Conservation (phyloP, 2,329 filamentous ascomycete species). For the Aspergillus tubingensis region DNA sequence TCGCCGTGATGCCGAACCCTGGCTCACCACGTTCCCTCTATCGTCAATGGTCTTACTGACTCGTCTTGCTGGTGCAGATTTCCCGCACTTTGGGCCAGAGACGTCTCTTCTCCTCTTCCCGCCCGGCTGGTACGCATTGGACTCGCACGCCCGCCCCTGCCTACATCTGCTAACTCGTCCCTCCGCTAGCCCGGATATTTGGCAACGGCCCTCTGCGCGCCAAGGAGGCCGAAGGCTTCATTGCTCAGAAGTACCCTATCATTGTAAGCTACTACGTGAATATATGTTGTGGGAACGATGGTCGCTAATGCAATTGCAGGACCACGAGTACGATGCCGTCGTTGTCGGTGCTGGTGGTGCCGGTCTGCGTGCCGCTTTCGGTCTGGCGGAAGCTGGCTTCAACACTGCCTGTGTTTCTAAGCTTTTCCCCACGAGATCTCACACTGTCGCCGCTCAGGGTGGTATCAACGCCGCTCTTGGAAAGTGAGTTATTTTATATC, state of each 20-base stretch:
- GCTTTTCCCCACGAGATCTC: constrained; percentile 64
- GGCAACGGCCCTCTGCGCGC: constrained; percentile 83
- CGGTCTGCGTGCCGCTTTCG: constrained; percentile 64
- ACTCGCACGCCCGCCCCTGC: constrained; percentile 20
- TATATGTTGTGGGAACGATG: neutral
- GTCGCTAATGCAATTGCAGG: constrained; percentile 52
- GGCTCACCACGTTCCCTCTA: constrained; percentile 10
- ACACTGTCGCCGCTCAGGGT: constrained; percentile 68
- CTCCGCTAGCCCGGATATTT: constrained; percentile 72
- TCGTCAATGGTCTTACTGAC: constrained; percentile 27
- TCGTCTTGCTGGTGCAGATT: constrained; percentile 52
- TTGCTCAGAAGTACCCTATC: constrained; percentile 89
- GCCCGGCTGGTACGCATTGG: constrained; percentile 67
- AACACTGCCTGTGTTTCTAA: constrained; percentile 67
- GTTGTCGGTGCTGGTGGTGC: constrained; percentile 71
- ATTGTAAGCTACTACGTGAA: constrained; percentile 64
- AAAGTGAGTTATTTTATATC: constrained; percentile 36
- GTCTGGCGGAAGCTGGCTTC: constrained; percentile 64
- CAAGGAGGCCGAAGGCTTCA: constrained; percentile 85
- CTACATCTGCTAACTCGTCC: constrained; percentile 26
- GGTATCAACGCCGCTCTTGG: constrained; percentile 57
- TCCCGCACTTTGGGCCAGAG: constrained; percentile 64
- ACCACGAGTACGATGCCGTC: constrained; percentile 98
- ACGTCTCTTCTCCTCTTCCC: constrained; percentile 84
- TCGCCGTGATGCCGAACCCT: constrained; percentile 12